Percentiles rank a stretch among this genome's conserved stretches.
Evolutionary conservation across 768 basidiomycete species (phyloP).

Genomic region (Lactarius indigo): DNA sequence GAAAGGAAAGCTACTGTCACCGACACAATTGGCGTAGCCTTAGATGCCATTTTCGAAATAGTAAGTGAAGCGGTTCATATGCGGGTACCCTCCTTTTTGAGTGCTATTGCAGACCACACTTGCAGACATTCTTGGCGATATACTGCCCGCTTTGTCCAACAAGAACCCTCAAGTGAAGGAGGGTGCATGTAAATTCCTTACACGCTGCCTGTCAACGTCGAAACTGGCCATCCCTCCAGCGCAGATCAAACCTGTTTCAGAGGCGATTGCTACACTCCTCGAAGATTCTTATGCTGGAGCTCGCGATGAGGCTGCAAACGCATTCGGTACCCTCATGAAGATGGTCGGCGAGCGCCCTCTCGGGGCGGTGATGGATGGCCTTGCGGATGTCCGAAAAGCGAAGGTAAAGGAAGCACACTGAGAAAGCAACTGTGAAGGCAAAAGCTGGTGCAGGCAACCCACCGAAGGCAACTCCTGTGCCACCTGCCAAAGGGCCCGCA

Average conservation of each 20-base stretch:
- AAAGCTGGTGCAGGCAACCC: conserved; percentile 61
- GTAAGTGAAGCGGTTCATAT: conserved; percentile 45
- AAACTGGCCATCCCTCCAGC: conserved; percentile 62
- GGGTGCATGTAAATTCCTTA: conserved; percentile 83
- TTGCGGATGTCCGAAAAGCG: conserved; percentile 81
- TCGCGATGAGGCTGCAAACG: conserved; percentile 83
- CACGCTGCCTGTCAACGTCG: conserved; percentile 70
- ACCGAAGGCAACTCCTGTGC: conserved; percentile 30
- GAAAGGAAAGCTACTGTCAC: conserved; percentile 90
- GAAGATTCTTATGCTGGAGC: conserved; percentile 90
- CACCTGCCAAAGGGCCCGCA: conserved; percentile 14
- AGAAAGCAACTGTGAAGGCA: conserved; percentile 88
- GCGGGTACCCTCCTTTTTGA: conserved; percentile 17
- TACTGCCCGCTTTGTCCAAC: conserved; percentile 68
- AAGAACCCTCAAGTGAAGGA: conserved; percentile 99
- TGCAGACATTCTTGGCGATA: conserved; percentile 77
- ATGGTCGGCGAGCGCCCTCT: conserved; percentile 93
- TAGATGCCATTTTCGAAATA: conserved; percentile 84
- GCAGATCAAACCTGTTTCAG: conserved; percentile 81
- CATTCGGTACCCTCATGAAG: conserved; percentile 90
- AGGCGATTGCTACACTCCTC: conserved; percentile 66
- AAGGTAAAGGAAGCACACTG: conserved; percentile 95
- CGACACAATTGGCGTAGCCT: conserved; percentile 79
- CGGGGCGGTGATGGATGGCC: conserved; percentile 77
- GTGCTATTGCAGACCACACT: conserved; percentile 58